These are phyloP conservation scores for Phellopilus nigrolimitatus DNA, from an alignment of 1,284 basidiomycete genomes.

Conservation along the genomic window DNA sequence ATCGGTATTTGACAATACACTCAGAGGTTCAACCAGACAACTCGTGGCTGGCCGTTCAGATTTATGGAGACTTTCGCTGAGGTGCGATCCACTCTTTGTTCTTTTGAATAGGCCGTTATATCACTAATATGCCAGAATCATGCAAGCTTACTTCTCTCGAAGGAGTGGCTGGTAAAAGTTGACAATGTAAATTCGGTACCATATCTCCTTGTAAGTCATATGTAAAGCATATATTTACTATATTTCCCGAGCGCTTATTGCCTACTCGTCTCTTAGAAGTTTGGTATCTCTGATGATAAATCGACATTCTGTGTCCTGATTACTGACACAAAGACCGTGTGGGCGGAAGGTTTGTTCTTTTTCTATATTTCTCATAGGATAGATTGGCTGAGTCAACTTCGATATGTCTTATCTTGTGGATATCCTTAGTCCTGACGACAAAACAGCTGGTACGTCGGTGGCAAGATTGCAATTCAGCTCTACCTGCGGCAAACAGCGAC, in stretches of 20 bases:
- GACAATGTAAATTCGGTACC: slow-evolving; percentile 54
- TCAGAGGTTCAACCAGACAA: no score
- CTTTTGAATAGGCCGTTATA: not conserved
- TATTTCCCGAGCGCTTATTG: not conserved
- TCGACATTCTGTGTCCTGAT: slow-evolving; percentile 55
- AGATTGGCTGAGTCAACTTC: not conserved
- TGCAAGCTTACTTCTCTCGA: slow-evolving; percentile 48
- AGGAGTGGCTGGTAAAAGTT: slow-evolving; percentile 69
- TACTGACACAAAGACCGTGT: slow-evolving; percentile 69
- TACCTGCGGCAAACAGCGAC: slow-evolving; percentile 31
- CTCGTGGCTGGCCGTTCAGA: not conserved
- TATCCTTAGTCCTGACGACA: slow-evolving; percentile 46
- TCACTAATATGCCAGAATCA: slow-evolving; percentile 44
- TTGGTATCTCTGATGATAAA: slow-evolving; percentile 39
- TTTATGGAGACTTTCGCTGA: slow-evolving; percentile 55
- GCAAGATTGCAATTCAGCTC: slow-evolving; percentile 46
- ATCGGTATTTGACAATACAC: no score
- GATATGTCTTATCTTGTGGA: not conserved
- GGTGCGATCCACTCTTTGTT: slow-evolving; percentile 33
- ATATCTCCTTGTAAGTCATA: slow-evolving; percentile 60
- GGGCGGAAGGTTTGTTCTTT: slow-evolving; percentile 58
- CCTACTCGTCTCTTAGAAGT: slow-evolving; percentile 11
- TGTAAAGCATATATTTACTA: slow-evolving; percentile 29
- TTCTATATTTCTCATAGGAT: slow-evolving; percentile 12
- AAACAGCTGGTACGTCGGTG: slow-evolving; percentile 63